These are phyloP conservation scores for Phytophthora agathidicida DNA, from an alignment of 352 stramenopile species.

Conservation along the genomic window DNA sequence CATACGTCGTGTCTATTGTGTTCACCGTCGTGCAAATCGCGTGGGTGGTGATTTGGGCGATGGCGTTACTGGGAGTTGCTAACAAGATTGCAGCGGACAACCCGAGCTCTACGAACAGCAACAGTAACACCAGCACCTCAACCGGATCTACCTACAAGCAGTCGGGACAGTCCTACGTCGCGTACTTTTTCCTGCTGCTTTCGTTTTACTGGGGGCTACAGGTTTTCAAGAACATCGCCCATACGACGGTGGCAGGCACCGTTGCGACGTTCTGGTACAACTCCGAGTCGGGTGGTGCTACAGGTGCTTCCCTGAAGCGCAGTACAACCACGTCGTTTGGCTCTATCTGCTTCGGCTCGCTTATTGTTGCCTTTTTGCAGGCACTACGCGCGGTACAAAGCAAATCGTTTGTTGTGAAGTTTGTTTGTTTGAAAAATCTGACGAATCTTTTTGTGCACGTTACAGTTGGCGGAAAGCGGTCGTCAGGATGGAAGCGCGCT, in stretches of 20 bases:
- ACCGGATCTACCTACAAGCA: conserved; percentile 42
- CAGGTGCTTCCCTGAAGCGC: conserved; percentile 83
- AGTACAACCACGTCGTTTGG: conserved; percentile 93
- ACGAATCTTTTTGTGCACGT: neutral
- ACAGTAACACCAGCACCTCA: conserved; percentile 20
- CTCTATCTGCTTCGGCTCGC: conserved; percentile 95
- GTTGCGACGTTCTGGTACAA: conserved; percentile 97
- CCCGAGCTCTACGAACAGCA: conserved; percentile 27
- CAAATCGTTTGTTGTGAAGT: neutral
- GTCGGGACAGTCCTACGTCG: conserved; percentile 41
- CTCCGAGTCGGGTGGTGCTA: conserved; percentile 83
- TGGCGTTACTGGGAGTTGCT: conserved; percentile 88
- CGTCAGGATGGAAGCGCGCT: conserved; percentile 72
- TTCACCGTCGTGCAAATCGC: conserved; percentile 90
- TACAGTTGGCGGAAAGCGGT: conserved; percentile 72
- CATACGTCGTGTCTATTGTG: conserved; percentile 87
- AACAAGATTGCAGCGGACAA: conserved; percentile 75
- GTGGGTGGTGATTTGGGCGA: conserved; percentile 91
- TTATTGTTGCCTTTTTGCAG: conserved; percentile 94
- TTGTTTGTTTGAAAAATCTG: neutral
- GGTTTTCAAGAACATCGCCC: conserved; percentile 93
- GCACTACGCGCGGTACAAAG: conserved; percentile 72
- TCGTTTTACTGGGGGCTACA: conserved; percentile 95
- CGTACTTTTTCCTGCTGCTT: conserved; percentile 64
- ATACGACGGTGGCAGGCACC: conserved; percentile 92